Base-by-base conservation (phyloP, 179 eudicot genomes). In the Patellifolia procumbens region DNA sequence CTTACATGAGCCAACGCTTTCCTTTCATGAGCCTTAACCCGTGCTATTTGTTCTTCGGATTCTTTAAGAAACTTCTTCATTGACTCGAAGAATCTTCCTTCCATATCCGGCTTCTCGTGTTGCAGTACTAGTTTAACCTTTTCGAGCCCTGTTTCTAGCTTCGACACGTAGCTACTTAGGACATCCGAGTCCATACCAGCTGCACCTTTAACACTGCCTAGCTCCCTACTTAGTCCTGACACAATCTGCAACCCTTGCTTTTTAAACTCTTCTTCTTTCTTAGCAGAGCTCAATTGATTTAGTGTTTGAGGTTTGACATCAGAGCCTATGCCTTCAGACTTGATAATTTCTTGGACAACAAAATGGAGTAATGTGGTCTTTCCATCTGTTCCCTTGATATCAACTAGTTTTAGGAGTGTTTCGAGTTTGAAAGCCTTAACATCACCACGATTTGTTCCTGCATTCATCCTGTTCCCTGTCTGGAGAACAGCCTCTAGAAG, bases 381-480 rank as follows among this genome's bases (percentile, higher is more conserved):
- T 34, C 99, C 97, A 81, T 95, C 99, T 32, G 97, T 88, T 53
- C 95, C 97, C 78, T 93, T 95, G 69, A 95, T 78, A 66, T 95
- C 99, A 60, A 87, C 93, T 39, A 95, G 81, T 76, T 95, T 95
- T 35, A 95, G 82, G 42, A 95, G 86, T 13, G 99, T 93, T 46
- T 95, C 99, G 4, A 95, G 91, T 78, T 93, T 95, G 63, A 93
- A 95, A 34, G 99, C 92, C 73, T 78, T 90, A 31, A 97, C 97
- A 80, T 87, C 95, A 34, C 99, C 99, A n/a, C 97, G 90, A 60
- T 88, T 91, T 35, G 99, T 95, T 35, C 97, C 97, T 12, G 88
- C 97, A 61, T 95, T 95, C 99, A 95, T 95, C 73, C 99, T 86
- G 82, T 95, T 95, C 66, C 99, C 99, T 58, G 99, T 88, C 83